Base-by-base conservation (phyloP, 2,329 filamentous ascomycete species). In the Cytospora paraplurivora region DNA sequence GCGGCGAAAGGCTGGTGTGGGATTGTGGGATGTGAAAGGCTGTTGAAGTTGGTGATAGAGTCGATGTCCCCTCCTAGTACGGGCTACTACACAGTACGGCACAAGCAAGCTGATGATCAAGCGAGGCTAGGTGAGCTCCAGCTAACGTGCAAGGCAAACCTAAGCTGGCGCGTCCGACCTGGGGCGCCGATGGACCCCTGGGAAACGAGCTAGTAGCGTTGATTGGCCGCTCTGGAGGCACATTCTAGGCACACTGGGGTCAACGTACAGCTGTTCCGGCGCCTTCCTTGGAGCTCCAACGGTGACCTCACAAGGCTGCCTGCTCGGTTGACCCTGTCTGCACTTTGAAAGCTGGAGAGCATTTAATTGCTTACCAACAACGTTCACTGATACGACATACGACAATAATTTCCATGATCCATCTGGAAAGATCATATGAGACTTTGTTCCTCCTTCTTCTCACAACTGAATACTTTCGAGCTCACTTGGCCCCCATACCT, bases 261-360 rank as follows among this genome's bases (percentile, higher is more conserved):
- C 5, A 44, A 17, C 41, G 52, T 37, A 47, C 50, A 60, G 52
- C 56, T 61, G 52, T 63, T 63, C 60, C 59, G 61, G 56, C 38
- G 61, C 50, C 49, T 61, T 65, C 63, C 8, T 49, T 51, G 33
- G n/a, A 38, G 55, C 33, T 41, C 44, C 21, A 41, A 38, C 41
- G 33, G 52, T 55, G 62, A 63, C 47, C 62, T 59, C 62, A 59
- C 62, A 55, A 63, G 62, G 62, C 62, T 63, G 62, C 56, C 50
- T 53, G 49, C 19, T 59, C 41, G 19, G 1, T 17, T 21, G 10
- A 37, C 12, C 35, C 35, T 44, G 52, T 53, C 44, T 56, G 52
- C 38, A 12, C 37, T 32, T 38, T 50, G 17, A 47, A 11, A 7
- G n/a, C n/a, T 47, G 38, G 38, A 41, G 15, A 41, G 38, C 38